These are phyloP conservation scores for Venturiaceae sp. DNA, from an alignment of 2,329 filamentous ascomycete species.

Conservation along the genomic window DNA sequence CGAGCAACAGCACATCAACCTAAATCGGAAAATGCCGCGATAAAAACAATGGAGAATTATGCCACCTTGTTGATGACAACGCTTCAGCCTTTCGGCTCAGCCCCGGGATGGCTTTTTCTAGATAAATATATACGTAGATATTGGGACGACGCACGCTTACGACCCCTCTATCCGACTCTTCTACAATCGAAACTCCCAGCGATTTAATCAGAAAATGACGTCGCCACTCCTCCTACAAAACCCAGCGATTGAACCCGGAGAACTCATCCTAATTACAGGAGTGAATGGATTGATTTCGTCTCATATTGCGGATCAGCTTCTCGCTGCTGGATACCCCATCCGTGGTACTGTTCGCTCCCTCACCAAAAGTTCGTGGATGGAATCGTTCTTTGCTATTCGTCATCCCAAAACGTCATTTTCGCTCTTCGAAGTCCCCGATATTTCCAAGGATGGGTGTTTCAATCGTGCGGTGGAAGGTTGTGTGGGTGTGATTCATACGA, in stretches of 20 bases:
- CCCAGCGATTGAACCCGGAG: not conserved
- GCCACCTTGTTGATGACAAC: no score
- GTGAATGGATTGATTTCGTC: conserved; percentile 32
- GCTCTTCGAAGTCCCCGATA: conserved; percentile 19
- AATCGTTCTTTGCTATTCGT: conserved; percentile 17
- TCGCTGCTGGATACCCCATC: conserved; percentile 33
- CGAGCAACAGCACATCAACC: no score
- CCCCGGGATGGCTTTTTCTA: no score
- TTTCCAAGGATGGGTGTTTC: conserved; percentile 13
- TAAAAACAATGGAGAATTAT: no score
- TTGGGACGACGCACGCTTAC: no score
- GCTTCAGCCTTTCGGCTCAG: no score
- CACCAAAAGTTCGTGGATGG: conserved; percentile 19
- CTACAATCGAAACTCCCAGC: no score
- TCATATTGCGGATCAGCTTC: conserved; percentile 29
- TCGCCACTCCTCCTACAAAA: not conserved
- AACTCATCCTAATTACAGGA: conserved; percentile 30
- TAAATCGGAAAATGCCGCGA: no score
- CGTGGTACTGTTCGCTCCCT: conserved; percentile 29
- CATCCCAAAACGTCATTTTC: conserved; percentile 17
- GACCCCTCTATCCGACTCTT: no score
- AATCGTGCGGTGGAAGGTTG: conserved; percentile 17
- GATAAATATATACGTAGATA: no score
- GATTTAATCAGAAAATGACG: no score
- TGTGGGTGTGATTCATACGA: conserved; percentile 21